Conservation (phyloP, 2,329 filamentous ascomycete species). For the Xenoacremonium recifei region DNA sequence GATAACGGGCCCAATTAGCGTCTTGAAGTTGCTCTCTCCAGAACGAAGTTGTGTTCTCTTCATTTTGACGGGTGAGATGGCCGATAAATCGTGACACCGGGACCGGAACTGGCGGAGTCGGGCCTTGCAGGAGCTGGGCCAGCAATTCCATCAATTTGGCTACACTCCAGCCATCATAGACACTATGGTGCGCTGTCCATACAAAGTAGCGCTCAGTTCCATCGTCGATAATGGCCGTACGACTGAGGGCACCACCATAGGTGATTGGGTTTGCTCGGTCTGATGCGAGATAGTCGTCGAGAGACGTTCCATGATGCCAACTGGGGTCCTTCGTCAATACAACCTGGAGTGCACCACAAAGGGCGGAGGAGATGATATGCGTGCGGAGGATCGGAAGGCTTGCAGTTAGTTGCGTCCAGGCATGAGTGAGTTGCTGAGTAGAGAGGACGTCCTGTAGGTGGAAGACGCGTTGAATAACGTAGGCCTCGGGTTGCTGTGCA, state of each 20-base stretch:
- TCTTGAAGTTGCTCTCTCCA: not conserved
- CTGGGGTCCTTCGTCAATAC: too few relatives aligned
- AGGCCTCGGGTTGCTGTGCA: constrained; percentile 8
- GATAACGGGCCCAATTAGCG: not conserved
- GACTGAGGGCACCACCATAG: not conserved
- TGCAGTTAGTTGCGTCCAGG: not conserved
- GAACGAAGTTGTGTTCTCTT: not conserved
- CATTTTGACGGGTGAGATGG: not conserved
- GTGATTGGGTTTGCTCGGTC: not conserved
- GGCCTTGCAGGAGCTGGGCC: too few relatives aligned
- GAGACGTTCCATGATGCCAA: not conserved
- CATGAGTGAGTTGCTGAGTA: not conserved
- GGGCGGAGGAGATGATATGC: too few relatives aligned
- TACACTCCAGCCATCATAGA: constrained; percentile 4
- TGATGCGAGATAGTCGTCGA: not conserved
- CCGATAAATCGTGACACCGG: constrained; percentile 4
- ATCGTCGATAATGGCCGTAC: not conserved
- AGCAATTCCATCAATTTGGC: too few relatives aligned
- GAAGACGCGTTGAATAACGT: constrained; percentile 6
- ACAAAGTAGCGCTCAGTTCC: constrained; percentile 25
- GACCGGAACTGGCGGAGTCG: too few relatives aligned
- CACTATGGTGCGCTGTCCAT: constrained; percentile 30
- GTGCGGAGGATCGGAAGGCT: not conserved
- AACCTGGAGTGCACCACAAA: too few relatives aligned
- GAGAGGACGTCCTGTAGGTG: not conserved